These are phyloP conservation scores for Penicillium sp. DNA, from an alignment of 2,329 filamentous ascomycete genomes.

Conservation along the genomic window DNA sequence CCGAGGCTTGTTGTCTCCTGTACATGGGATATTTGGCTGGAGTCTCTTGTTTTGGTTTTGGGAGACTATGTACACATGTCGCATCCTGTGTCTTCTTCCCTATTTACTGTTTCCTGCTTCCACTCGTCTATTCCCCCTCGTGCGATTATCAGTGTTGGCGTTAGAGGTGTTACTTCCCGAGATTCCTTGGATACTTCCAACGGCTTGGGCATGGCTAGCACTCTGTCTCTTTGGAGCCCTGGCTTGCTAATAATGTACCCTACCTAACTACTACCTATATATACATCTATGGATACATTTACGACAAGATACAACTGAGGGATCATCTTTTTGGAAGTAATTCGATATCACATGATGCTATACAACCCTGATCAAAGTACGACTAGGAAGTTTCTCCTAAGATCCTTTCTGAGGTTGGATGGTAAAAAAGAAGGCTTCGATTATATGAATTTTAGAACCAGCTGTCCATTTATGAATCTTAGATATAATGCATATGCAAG, in stretches of 20 bases:
- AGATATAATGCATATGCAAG: slow-evolving; percentile 17
- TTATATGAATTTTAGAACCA: not conserved
- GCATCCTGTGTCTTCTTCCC: not conserved
- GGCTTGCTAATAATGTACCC: slow-evolving; percentile 1
- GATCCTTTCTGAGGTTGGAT: not conserved
- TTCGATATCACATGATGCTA: not conserved
- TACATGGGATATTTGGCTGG: not conserved
- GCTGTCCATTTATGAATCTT: slow-evolving; percentile 17
- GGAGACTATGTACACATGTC: not conserved
- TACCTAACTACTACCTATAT: not conserved
- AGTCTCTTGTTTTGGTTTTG: not conserved
- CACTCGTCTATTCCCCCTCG: slow-evolving; percentile 7
- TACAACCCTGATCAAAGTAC: not conserved
- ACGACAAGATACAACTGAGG: not conserved
- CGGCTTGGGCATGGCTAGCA: not conserved
- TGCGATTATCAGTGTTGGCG: slow-evolving; percentile 12
- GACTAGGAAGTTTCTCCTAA: not conserved
- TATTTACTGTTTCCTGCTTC: not conserved
- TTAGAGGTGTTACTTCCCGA: slow-evolving; percentile 1
- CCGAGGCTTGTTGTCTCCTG: not conserved
- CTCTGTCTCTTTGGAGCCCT: not conserved
- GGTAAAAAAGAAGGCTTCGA: not conserved
- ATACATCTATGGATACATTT: not conserved
- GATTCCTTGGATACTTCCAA: not conserved
- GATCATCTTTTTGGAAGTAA: not conserved